Evolutionary conservation across 768 basidiomycete species (phyloP).

Genomic region (Cystofilobasidium bisporidii): DNA sequence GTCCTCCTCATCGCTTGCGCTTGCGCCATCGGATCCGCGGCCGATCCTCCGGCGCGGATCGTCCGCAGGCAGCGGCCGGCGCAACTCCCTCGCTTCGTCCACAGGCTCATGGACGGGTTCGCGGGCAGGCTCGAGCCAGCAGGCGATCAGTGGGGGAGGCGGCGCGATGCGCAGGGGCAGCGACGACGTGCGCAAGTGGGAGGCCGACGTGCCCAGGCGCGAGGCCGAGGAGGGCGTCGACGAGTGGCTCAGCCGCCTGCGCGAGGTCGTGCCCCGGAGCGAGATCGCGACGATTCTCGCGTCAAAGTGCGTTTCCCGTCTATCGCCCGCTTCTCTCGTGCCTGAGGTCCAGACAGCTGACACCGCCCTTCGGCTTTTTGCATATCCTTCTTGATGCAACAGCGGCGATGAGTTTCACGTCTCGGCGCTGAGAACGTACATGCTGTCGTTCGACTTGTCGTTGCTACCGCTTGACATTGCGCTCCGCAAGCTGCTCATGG

Average conservation of each 20-base stretch:
- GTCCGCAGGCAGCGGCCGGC: not conserved
- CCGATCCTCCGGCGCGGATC: not conserved
- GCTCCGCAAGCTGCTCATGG: conserved; percentile 77
- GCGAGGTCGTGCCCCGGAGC: conserved; percentile 56
- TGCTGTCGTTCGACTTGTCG: conserved; percentile 66
- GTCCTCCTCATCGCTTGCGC: not conserved
- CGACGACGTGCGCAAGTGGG: conserved; percentile 1
- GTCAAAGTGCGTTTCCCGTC: conserved; percentile 51
- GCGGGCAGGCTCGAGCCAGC: not conserved
- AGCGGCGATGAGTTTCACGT: conserved; percentile 61
- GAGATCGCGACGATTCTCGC: conserved; percentile 75
- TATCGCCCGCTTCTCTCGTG: not conserved
- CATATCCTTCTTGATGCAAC: not conserved
- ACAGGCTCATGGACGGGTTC: not conserved
- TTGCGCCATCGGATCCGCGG: not conserved
- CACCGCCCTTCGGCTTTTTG: too few relatives aligned
- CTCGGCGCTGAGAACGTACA: conserved; percentile 59
- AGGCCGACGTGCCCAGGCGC: conserved; percentile 26
- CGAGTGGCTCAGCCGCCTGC: conserved; percentile 57
- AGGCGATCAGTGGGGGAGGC: conserved; percentile 8
- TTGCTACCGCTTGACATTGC: conserved; percentile 83
- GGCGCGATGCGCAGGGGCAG: not conserved
- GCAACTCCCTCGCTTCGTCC: conserved; percentile 12
- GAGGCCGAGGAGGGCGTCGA: conserved; percentile 56
- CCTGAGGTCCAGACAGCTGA: too few relatives aligned